Base-by-base conservation (phyloP, 345 rosid genomes). In the Rhizophora apiculata region DNA sequence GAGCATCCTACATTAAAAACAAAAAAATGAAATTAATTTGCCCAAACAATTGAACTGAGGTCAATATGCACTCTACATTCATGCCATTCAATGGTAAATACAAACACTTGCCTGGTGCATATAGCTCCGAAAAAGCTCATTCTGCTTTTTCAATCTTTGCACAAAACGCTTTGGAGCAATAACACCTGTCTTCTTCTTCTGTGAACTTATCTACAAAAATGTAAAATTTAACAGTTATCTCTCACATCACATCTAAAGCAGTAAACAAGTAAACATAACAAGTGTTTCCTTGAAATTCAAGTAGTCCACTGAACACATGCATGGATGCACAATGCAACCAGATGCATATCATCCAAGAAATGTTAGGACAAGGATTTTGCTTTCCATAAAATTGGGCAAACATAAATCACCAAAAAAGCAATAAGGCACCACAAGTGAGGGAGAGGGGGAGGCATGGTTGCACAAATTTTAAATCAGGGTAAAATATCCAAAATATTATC, bases 111-210 rank as follows among this genome's bases (percentile, higher is more conserved):
- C 98, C 98, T 96, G 99, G 78, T 92, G 99, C 99, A 96, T 92
- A 77, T 96, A 96, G 79, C 99, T 92, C 56, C 99, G 93, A 78
- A 96, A 96, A 71, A 89, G 89, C 84, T 96, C 99, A 78, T 96
- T 96, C 80, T 96, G 99, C 82, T 96, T 96, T 84, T 96, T 96
- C 86, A 96, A 82, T 79, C 99, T 86, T 76, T 96, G 98, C 55
- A 96, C 96, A 63, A 96, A 96, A 61, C 99, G 89, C 83, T 92
- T 96, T 60, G 98, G 99, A 46, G 99, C 90, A 85, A 96, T 88
- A 66, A 96, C 97, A 69, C 99, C 98, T 1, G 99, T 96, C 85
- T 96, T 96, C 90, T 96, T 96, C 90, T 96, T 96, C 84, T 96
- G 98, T 26, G 88, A 89, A 82, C 90, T 89, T 90, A 96, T 96